Conservation (phyloP, 2,329 filamentous ascomycete species). For the Hypoxylon sp. region DNA sequence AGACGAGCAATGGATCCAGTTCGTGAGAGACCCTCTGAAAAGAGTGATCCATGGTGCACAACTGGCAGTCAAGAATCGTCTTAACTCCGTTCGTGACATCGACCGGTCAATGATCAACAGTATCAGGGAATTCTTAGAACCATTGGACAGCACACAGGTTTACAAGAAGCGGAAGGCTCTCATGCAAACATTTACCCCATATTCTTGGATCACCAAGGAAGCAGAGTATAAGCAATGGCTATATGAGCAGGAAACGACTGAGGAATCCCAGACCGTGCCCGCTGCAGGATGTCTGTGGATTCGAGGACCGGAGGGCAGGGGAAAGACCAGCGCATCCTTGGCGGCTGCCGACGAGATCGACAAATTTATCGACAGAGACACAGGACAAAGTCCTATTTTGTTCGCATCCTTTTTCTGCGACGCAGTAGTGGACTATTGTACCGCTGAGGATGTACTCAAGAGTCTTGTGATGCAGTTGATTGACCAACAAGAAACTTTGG, state of each 20-base stretch:
- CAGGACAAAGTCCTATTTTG: conserved; percentile 43
- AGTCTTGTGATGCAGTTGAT: conserved; percentile 52
- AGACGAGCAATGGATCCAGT: conserved; percentile 48
- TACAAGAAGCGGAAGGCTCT: conserved; percentile 48
- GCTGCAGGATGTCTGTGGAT: conserved; percentile 51
- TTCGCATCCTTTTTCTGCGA: conserved; percentile 55
- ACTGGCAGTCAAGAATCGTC: conserved; percentile 49
- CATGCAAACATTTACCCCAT: conserved; percentile 45
- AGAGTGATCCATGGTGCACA: conserved; percentile 49
- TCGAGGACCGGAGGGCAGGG: conserved; percentile 52
- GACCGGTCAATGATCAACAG: conserved; percentile 47
- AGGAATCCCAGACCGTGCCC: conserved; percentile 10
- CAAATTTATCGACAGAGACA: conserved; percentile 34
- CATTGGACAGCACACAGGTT: conserved; percentile 48
- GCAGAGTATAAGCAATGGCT: conserved; percentile 50
- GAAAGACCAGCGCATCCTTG: conserved; percentile 53
- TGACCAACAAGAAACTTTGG: conserved; percentile 45
- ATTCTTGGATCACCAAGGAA: conserved; percentile 52
- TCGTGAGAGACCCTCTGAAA: conserved; percentile 51
- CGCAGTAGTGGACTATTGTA: conserved; percentile 48
- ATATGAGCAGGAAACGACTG: conserved; percentile 24
- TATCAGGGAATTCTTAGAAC: conserved; percentile 46
- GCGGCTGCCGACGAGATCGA: conserved; percentile 51
- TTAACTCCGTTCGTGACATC: conserved; percentile 49
- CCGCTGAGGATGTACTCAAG: conserved; percentile 53